Evolutionary conservation across 108 stramenopile genomes (phyloP).

Genomic region (Pelagomonas calceolata): DNA sequence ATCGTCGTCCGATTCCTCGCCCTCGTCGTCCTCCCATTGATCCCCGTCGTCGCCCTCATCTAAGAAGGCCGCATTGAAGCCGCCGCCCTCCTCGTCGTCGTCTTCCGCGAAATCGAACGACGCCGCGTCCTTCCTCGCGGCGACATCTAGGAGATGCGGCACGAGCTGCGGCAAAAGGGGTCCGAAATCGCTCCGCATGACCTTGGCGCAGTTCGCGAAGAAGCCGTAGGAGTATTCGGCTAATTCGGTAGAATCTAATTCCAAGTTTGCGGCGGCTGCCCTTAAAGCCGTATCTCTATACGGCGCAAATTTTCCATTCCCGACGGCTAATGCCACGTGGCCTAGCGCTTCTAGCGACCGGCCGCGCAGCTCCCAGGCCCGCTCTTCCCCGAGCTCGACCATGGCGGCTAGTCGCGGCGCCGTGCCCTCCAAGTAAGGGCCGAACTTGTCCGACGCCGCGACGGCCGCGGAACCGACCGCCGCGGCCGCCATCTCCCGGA

Average conservation of each 20-base stretch:
- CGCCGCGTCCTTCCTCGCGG: slow-evolving; percentile 69
- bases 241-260: slow-evolving; percentile 71
- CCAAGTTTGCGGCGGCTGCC: slow-evolving; percentile 69
- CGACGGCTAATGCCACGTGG: slow-evolving; percentile 95
- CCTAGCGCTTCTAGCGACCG: slow-evolving; percentile 96
- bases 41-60: slow-evolving; percentile 75
- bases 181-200: slow-evolving; percentile 87
- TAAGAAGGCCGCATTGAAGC: slow-evolving; percentile 42
- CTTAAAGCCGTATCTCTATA: slow-evolving; percentile 83
- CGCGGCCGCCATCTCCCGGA: slow-evolving; percentile 94
- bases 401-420: slow-evolving; percentile 46
- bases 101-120: slow-evolving; percentile 75
- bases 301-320: slow-evolving; percentile 78
- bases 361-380: slow-evolving; percentile 68
- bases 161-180: slow-evolving; percentile 74
- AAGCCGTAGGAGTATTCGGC: slow-evolving; percentile 91
- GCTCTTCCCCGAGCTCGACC: slow-evolving; percentile 65
- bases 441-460: slow-evolving; percentile 87
- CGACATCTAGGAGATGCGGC: slow-evolving; percentile 75
- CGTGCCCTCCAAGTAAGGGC: slow-evolving; percentile 77
- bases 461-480: slow-evolving; percentile 92
- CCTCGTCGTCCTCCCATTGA: slow-evolving; percentile 70
- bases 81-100: slow-evolving; percentile 51
- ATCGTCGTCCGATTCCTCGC: slow-evolving; percentile 53
- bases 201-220: slow-evolving; percentile 88